Base-by-base conservation (phyloP, 2,329 filamentous ascomycete species). In the Apiospora kogelbergensis region DNA sequence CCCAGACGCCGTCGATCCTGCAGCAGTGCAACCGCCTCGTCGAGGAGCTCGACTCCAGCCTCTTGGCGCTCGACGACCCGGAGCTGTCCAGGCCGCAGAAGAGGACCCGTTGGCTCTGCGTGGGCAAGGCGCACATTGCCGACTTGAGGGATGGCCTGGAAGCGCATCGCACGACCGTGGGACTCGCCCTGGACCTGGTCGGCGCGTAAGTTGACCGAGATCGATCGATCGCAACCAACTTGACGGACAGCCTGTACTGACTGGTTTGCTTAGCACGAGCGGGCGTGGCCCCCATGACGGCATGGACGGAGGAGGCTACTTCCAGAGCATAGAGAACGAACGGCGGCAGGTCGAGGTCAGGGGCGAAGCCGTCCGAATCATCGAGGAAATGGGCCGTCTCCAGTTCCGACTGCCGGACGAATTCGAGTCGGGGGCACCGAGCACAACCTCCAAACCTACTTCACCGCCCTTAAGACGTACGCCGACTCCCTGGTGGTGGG, bases 391-490 rank as follows among this genome's bases (percentile, higher is more conserved):
- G 72, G 74, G 74, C 65, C 74, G 78, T 24, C 70, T 81, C 7
- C 75, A 77, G 11, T 71, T 73, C 22, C 73, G 76, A 24, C 65
- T 81, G 6, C 76, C 79, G n/a, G 69, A 72, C n/a, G 78, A 81
- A 42, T 76, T 93, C 77, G 90, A 89, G 75, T 87, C 86, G 71
- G 89, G 88, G 86, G 90, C n/a, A 89, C 91, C 68, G 89, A 93
- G 70, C 88, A 89, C 1, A 88, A 86, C 3, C 87, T 90, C n/a
- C 90, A 90, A 69, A 90, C 87, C 26, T 90, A 92, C 71, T 85
- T 91, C 70, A 91, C 92, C 75, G 88, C 90, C 0, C 86, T 94
- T 6, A 91, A 91, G 7, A 88, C 90, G 72, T 92, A 93, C 80
- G 80, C 80, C 45, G 72, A 77, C 60, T 72, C 73, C 6, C 70